Evolutionary conservation across 73 alveolate genomes (phyloP).

Genomic region (Breviolum minutum): DNA sequence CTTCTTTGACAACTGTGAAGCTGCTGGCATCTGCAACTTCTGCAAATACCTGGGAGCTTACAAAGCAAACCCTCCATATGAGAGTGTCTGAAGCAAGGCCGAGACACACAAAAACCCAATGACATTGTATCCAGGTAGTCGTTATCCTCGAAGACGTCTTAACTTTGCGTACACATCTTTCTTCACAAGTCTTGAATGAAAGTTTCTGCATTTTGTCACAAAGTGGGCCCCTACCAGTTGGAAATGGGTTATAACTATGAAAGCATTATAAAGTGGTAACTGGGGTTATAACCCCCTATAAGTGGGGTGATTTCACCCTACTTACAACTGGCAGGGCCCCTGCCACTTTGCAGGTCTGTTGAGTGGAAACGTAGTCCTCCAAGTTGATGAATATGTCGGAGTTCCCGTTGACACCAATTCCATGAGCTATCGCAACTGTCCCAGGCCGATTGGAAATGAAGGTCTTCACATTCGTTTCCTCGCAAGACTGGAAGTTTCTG

Average conservation of each 20-base stretch:
- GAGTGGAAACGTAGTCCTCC: neutral
- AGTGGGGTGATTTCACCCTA: no score
- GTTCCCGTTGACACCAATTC: conserved; percentile 91
- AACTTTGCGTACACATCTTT: neutral
- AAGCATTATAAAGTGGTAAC: neutral
- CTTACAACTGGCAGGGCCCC: no score
- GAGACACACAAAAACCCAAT: conserved; percentile 55
- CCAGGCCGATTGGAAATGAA: conserved; percentile 58
- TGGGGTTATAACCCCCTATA: no score
- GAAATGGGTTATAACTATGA: no score
- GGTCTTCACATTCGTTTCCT: conserved; percentile 69
- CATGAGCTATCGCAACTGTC: conserved; percentile 79
- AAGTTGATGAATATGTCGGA: conserved; percentile 84
- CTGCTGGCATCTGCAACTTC: conserved; percentile 63
- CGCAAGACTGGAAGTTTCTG: neutral
- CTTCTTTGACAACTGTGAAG: conserved; percentile 9
- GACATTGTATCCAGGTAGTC: conserved; percentile 91
- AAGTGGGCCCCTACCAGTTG: no score
- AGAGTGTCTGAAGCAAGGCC: neutral
- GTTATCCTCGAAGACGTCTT: conserved; percentile 34
- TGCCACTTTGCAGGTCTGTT: neutral
- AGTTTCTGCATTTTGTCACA: neutral
- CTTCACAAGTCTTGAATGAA: no score
- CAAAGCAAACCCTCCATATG: neutral
- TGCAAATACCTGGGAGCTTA: conserved; percentile 50